Conservation (phyloP, 1,139 yeast species). For the Maudiozyma humilis region DNA sequence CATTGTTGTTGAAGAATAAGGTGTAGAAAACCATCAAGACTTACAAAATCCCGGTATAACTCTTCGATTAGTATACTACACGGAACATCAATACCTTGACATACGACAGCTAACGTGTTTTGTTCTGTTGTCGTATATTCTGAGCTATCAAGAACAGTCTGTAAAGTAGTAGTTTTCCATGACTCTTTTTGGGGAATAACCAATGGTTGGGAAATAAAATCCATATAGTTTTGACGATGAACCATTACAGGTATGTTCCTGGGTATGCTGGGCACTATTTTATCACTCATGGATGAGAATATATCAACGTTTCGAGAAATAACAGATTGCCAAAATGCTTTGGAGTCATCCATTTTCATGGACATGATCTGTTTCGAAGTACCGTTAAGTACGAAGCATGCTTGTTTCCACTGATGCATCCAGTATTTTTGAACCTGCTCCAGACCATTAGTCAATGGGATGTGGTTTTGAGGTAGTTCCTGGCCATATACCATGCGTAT, state of each 20-base stretch:
- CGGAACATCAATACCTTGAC: conserved; percentile 60
- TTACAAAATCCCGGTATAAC: conserved; percentile 47
- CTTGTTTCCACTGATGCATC: conserved; percentile 73
- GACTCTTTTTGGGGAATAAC: background rate
- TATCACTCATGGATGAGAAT: conserved; percentile 35
- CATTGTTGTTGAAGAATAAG: too few species aligned
- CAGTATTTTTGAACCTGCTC: conserved; percentile 45
- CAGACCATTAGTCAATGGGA: conserved; percentile 36
- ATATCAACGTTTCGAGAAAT: conserved; percentile 25
- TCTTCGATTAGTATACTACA: conserved; percentile 41
- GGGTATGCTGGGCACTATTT: conserved; percentile 33
- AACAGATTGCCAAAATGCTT: conserved; percentile 49
- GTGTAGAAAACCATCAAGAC: conserved; percentile 74
- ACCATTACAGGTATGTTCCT: conserved; percentile 52
- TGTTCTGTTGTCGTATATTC: too few species aligned
- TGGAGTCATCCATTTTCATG: conserved; percentile 54
- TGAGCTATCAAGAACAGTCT: too few species aligned
- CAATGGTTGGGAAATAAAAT: background rate
- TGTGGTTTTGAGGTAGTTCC: conserved; percentile 46
- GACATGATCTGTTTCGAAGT: conserved; percentile 68
- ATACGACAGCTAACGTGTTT: conserved; percentile 34
- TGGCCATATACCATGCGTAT: conserved; percentile 38
- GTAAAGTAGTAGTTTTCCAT: background rate
- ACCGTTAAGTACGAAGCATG: conserved; percentile 65
- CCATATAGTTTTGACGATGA: conserved; percentile 33